Percentiles rank a stretch among this genome's conserved stretches.
Conservation (phyloP, 176 grass and related monocot species). For the Musa beccarii region DNA sequence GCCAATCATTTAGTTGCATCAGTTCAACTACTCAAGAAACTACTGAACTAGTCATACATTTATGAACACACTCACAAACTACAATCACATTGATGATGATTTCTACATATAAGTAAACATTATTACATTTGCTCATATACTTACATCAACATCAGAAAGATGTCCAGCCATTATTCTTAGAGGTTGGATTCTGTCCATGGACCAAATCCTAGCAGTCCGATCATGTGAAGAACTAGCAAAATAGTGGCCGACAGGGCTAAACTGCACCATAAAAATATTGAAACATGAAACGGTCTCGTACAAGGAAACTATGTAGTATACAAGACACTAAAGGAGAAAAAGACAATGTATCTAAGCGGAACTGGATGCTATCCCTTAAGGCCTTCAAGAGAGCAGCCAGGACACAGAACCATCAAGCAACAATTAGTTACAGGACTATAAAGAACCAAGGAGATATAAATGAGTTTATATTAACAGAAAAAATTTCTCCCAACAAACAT, state of each 20-base stretch:
- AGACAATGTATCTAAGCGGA: neutral
- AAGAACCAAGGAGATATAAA: neutral
- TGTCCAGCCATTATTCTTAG: conserved; percentile 91
- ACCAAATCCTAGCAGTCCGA: conserved; percentile 96
- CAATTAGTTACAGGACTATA: neutral
- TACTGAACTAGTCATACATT: no score
- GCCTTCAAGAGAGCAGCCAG: neutral
- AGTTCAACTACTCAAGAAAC: no score
- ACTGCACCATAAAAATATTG: conserved; percentile 41
- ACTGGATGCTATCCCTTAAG: neutral
- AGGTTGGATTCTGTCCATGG: conserved; percentile 95
- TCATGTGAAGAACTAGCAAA: conserved; percentile 98
- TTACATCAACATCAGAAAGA: conserved; percentile 99
- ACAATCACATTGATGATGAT: neutral
- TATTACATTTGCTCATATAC: conserved; percentile 11
- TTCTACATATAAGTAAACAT: neutral
- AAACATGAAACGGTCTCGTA: conserved; percentile 5
- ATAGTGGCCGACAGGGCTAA: conserved; percentile 93
- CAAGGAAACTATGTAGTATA: neutral
- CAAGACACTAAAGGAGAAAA: conserved; percentile 1
- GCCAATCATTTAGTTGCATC: no score
- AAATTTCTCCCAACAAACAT: no score
- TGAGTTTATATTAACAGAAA: neutral
- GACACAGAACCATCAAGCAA: neutral
- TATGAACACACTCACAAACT: neutral